A percentile compares a stretch with the other conserved stretches of the same genome.
Evolutionary conservation across 176 grass and related monocot species (phyloP).

Genomic region (Oryza brachyantha): DNA sequence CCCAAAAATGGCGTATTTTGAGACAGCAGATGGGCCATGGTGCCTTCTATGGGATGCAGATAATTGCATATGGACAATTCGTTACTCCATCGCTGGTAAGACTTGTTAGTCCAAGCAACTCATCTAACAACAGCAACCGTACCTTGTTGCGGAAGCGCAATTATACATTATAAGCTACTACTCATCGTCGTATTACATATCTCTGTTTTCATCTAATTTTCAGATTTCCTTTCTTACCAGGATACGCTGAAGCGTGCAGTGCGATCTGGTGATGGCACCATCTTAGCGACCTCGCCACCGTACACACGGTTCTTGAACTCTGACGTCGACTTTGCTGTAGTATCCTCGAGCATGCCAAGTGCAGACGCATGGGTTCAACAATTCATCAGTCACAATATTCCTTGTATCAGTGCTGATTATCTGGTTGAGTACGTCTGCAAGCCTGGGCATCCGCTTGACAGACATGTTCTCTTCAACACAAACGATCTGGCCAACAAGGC

Average conservation of each 20-base stretch:
- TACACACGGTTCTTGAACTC: conserved; percentile 67
- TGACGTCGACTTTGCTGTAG: conserved; percentile 60
- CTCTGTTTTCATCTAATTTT: not conserved
- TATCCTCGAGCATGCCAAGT: conserved; percentile 56
- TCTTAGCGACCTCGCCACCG: conserved; percentile 85
- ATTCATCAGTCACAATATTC: conserved; percentile 55
- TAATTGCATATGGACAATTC: conserved; percentile 74
- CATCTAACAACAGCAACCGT: conserved; percentile 1
- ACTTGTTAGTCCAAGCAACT: conserved; percentile 22
- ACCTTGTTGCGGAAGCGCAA: not conserved
- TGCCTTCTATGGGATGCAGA: conserved; percentile 71
- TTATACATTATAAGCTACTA: not conserved
- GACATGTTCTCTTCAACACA: conserved; percentile 69
- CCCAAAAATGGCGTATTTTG: conserved; percentile 70
- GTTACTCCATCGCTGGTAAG: conserved; percentile 64
- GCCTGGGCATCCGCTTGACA: conserved; percentile 56
- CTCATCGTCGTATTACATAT: not conserved
- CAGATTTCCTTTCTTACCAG: conserved; percentile 30
- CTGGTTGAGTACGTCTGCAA: conserved; percentile 81
- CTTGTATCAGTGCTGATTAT: conserved; percentile 67
- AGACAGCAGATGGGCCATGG: conserved; percentile 74
- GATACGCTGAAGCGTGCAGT: conserved; percentile 83
- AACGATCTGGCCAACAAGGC: conserved; percentile 52
- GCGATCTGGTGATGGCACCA: conserved; percentile 67
- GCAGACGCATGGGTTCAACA: conserved; percentile 74